Evolutionary conservation across 768 basidiomycete genomes (phyloP).

Genomic region (Leccinum broughii): DNA sequence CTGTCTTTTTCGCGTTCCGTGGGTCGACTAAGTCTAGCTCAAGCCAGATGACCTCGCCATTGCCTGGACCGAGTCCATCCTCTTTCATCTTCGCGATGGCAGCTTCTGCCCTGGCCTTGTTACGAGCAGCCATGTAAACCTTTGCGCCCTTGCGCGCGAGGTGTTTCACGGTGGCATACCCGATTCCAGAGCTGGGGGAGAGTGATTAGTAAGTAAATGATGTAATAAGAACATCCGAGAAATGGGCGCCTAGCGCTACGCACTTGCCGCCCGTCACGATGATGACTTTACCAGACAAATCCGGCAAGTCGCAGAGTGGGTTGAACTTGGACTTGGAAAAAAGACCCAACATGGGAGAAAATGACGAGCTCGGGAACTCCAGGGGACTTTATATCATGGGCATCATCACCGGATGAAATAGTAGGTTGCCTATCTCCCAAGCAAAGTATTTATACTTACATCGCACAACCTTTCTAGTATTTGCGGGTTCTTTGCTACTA

Average conservation of each 20-base stretch:
- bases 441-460: no score
- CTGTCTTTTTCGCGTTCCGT: constrained; percentile 45
- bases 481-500: no score
- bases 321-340: constrained; percentile 32
- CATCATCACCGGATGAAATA: no score
- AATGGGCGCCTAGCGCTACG: neutral
- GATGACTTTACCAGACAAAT: constrained; percentile 40
- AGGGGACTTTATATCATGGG: no score
- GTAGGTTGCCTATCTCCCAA: no score
- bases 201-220: neutral
- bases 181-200: constrained; percentile 44
- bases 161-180: constrained; percentile 50
- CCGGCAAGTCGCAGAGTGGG: constrained; percentile 40
- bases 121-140: constrained; percentile 58
- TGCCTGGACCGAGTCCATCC: constrained; percentile 44
- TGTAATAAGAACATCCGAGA: no score
- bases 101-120: constrained; percentile 43
- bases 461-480: no score
- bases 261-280: constrained; percentile 63
- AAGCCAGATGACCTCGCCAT: constrained; percentile 50
- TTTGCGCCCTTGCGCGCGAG: constrained; percentile 56
- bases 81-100: constrained; percentile 48
- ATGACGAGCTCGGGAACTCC: neutral
- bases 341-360: constrained; percentile 13
- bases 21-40: constrained; percentile 54